These are phyloP conservation scores for Xerocomus alliaceus DNA, from an alignment of 1,284 basidiomycete genomes.

Conservation along the genomic window DNA sequence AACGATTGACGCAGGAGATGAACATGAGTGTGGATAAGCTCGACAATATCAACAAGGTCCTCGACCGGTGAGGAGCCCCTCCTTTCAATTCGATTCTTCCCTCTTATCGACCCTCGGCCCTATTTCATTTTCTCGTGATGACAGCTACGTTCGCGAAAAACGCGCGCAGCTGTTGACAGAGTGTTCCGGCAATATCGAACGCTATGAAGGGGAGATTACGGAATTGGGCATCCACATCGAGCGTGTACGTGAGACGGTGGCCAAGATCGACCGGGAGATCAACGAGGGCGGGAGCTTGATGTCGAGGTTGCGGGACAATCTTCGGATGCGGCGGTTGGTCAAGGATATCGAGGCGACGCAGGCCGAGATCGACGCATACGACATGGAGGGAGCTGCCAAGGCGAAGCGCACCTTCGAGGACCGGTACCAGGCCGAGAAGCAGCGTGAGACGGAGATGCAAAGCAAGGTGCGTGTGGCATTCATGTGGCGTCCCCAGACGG, in stretches of 20 bases:
- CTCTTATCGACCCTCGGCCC: neutral
- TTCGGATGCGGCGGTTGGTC: conserved; percentile 76
- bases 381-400: conserved; percentile 83
- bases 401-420: conserved; percentile 85
- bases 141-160: conserved; percentile 78
- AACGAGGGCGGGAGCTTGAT: conserved; percentile 72
- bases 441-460: conserved; percentile 74
- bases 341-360: conserved; percentile 74
- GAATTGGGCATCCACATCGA: conserved; percentile 64
- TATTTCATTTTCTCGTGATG: neutral
- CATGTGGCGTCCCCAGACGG: conserved; percentile 14
- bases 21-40: conserved; percentile 72
- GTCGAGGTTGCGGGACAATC: conserved; percentile 85
- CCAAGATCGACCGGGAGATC: conserved; percentile 72
- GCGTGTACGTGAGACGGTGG: conserved; percentile 57
- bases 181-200: conserved; percentile 64
- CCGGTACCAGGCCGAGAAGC: conserved; percentile 76
- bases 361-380: conserved; percentile 74
- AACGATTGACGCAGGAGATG: conserved; percentile 65
- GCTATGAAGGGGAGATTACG: conserved; percentile 65
- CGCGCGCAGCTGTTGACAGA: conserved; percentile 69
- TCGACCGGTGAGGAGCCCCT: conserved; percentile 62
- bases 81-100: neutral
- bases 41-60: conserved; percentile 61
- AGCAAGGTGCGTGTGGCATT: conserved; percentile 60